phyloP scores from a whole-genome alignment of 192 early-diverging fungal genomes.

The Nowakowskiella sp. region DNA sequence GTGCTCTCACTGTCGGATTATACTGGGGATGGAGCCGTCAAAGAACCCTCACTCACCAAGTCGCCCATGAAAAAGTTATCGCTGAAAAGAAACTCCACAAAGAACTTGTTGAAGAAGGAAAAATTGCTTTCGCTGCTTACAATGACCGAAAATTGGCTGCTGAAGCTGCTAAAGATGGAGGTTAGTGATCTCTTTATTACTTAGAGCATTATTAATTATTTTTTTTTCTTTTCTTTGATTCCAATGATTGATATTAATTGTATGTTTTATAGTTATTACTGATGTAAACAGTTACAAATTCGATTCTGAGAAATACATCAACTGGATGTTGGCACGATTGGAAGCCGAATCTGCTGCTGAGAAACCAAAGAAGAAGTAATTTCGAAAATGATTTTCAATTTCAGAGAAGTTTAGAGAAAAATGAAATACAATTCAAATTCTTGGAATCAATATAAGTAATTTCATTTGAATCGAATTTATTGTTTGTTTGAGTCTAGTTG shows the following conservation, averaged over 20 bases:
- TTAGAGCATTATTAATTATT: conserved; percentile 3
- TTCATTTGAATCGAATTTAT: too few species aligned
- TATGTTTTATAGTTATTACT: conserved; percentile 34
- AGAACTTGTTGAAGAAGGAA: conserved; percentile 43
- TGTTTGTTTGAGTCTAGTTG: neutral
- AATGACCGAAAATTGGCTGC: conserved; percentile 35
- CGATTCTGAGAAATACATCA: conserved; percentile 35
- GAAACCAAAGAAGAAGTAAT: neutral
- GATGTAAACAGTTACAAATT: conserved; percentile 43
- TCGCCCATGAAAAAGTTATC: conserved; percentile 25
- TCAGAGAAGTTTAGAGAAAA: neutral
- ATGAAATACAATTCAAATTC: too few species aligned
- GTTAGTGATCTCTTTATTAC: conserved; percentile 25
- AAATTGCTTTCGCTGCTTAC: conserved; percentile 43
- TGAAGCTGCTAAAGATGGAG: conserved; percentile 29
- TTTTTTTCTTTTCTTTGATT: conserved; percentile 5
- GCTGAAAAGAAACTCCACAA: conserved; percentile 22
- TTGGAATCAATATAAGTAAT: too few species aligned
- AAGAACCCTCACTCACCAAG: conserved; percentile 28
- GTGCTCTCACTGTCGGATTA: conserved; percentile 36
- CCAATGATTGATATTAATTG: too few species aligned
- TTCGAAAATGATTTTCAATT: neutral
- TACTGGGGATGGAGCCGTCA: conserved; percentile 40
- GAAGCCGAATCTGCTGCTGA: neutral
- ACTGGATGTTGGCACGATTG: conserved; percentile 17